Conservation (phyloP, 345 rosid genomes). For the Brassica napus region Da-Ae NC_063436.1:1874501-1875000, state of each 20-base stretch:
- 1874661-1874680: too few relatives aligned
- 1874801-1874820: not conserved
- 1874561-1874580: too few relatives aligned
- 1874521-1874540: too few relatives aligned
- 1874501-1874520: too few relatives aligned
- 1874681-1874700: not conserved
- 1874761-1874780: not conserved
- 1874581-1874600: too few relatives aligned
- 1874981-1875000: slow-evolving; percentile 35
- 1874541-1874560: too few relatives aligned
- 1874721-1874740: not conserved
- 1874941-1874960: not conserved
- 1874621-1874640: not conserved
- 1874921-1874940: not conserved
- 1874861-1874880: not conserved
- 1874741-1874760: not conserved
- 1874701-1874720: not conserved
- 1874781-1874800: not conserved
- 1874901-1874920: slow-evolving; percentile 33
- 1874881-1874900: slow-evolving; percentile 30
- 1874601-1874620: too few relatives aligned
- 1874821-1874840: not conserved
- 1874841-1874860: not conserved
- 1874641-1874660: not conserved
- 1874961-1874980: slow-evolving; percentile 25